Base-by-base conservation (phyloP, 169 alveolate species). In the Eimeria necatrix region DNA sequence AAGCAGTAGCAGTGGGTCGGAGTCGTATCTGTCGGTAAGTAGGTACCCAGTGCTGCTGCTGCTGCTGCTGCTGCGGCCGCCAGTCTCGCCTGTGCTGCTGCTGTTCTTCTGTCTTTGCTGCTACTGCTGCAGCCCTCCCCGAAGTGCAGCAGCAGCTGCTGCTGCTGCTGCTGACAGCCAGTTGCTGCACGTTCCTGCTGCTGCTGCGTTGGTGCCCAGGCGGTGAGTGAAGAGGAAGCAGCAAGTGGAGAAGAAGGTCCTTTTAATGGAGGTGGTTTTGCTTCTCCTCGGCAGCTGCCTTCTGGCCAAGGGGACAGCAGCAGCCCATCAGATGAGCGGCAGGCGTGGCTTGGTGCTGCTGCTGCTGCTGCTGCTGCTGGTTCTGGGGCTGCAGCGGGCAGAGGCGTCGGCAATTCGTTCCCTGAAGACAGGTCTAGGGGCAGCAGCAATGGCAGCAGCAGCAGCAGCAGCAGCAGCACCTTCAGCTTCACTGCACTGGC, bases 161-260 rank as follows among this genome's bases (percentile, higher is more conserved):
- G 86, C 86, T 32, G 24, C 56, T 76, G 56, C 64, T 32, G 56
- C 52, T 61, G 73, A n/a, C n/a, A n/a, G n/a, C n/a, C n/a, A n/a
- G n/a, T n/a, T n/a, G n/a, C n/a, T n/a, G n/a, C n/a, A n/a, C 18
- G 20, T 64, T 64, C 76, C 32, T n/a, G 76, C 76, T 9, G 8
- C 18, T 64, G 14, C 41, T 9, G 14, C 32, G 76, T 64, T 14
- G 14, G 14, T n/a, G 76, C 26, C 20, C 86, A 76, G 86, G 86
- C 86, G 4, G 8, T 76, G 22, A 76, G 86, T 16, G 86, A 76
- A 26, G 86, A 76, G 22, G 86, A 76, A 76, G 64, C 56, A 4
- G 86, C 10, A 2, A 4, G 22, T 32, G 7, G 20, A 14, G 64
- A 64, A 64, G 76, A 24, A n/a, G 64, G 64, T 14, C 20, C 20